phyloP scores from a whole-genome alignment of 1,139 yeast species.

The Pichia sp. region DNA sequence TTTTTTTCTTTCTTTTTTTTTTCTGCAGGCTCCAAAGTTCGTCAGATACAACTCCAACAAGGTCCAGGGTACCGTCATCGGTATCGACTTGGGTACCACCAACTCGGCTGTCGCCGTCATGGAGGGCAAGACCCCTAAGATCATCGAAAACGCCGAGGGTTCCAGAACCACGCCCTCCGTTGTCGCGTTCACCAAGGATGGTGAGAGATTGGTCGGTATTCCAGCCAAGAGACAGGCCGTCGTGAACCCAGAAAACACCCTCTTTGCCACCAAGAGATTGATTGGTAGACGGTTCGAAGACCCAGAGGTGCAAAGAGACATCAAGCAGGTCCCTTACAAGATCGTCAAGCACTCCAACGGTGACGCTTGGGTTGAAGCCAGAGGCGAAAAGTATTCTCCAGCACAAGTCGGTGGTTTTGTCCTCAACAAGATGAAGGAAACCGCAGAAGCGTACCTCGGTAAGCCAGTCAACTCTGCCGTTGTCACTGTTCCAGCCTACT shows the following conservation, averaged over 20 bases:
- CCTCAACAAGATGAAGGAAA: slow-evolving; percentile 94
- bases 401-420: slow-evolving; percentile 97
- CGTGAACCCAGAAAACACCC: slow-evolving; percentile 95
- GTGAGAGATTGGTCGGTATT: slow-evolving; percentile 94
- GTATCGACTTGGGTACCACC: slow-evolving; percentile 98
- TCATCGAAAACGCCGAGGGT: slow-evolving; percentile 97
- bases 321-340: slow-evolving; percentile 95
- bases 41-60: slow-evolving; percentile 53
- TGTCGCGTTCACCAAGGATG: slow-evolving; percentile 96
- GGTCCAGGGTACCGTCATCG: slow-evolving; percentile 77
- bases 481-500: slow-evolving; percentile 96
- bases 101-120: slow-evolving; percentile 98
- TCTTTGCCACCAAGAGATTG: slow-evolving; percentile 96
- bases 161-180: slow-evolving; percentile 98
- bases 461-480: slow-evolving; percentile 86
- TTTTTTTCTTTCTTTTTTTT: slow-evolving; percentile 13
- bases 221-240: slow-evolving; percentile 99
- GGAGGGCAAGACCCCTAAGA: slow-evolving; percentile 96
- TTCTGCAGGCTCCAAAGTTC: slow-evolving; percentile 8
- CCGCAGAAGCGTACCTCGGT: slow-evolving; percentile 89
- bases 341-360: slow-evolving; percentile 94
- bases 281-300: slow-evolving; percentile 98
- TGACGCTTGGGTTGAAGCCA: slow-evolving; percentile 98
- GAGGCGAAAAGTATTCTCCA: slow-evolving; percentile 91
- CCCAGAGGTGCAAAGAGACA: slow-evolving; percentile 92